A percentile compares a stretch with the other conserved stretches of the same genome.
These are phyloP conservation scores for Fistulinella prunicolor DNA, from an alignment of 768 basidiomycete genomes.

Conservation along the genomic window DNA sequence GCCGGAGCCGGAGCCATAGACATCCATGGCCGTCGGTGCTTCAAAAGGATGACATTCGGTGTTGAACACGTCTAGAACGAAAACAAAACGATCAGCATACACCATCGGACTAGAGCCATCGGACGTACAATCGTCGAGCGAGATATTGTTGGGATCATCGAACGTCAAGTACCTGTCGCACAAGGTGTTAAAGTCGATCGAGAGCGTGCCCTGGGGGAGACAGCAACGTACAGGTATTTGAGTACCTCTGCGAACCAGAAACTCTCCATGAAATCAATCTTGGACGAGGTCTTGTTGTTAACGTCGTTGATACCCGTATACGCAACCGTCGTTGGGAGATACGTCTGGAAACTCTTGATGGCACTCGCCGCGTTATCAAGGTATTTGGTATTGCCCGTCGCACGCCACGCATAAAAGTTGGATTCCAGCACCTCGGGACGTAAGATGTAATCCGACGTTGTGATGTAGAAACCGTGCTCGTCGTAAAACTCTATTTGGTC, in stretches of 20 bases:
- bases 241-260: slow-evolving; percentile 73
- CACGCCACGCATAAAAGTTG: slow-evolving; percentile 78
- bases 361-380: slow-evolving; percentile 60
- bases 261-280: slow-evolving; percentile 65
- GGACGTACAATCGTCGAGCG: slow-evolving; percentile 56
- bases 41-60: slow-evolving; percentile 70
- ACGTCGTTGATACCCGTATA: slow-evolving; percentile 61
- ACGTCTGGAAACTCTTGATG: slow-evolving; percentile 55
- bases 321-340: slow-evolving; percentile 43
- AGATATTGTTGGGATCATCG: slow-evolving; percentile 64
- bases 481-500: slow-evolving; percentile 52
- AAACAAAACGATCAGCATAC: not conserved
- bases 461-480: slow-evolving; percentile 64
- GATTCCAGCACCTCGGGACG: slow-evolving; percentile 81
- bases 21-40: slow-evolving; percentile 44
- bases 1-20: slow-evolving; percentile 32
- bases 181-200: not conserved
- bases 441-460: slow-evolving; percentile 49
- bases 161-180: slow-evolving; percentile 69
- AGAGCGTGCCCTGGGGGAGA: slow-evolving; percentile 37
- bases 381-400: slow-evolving; percentile 67
- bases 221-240: slow-evolving; percentile 59
- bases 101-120: not conserved
- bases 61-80: slow-evolving; percentile 55
- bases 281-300: slow-evolving; percentile 36